phyloP scores from a whole-genome alignment of 148 eudicot genomes.

The Cornus kousa region DNA sequence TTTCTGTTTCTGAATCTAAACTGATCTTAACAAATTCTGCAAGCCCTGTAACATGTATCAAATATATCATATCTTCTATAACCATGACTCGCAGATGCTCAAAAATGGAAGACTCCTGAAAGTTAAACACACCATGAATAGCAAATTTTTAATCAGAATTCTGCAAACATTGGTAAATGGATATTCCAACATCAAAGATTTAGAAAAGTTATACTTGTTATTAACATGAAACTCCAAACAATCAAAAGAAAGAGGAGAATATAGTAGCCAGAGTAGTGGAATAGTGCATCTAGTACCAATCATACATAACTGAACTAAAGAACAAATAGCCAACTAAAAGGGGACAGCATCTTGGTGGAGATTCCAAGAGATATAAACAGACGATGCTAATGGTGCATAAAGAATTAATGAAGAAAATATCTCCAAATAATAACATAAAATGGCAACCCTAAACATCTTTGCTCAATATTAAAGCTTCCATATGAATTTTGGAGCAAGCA shows the following conservation, averaged over 20 bases:
- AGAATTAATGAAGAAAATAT: not conserved
- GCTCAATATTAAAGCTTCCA: not conserved
- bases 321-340: not conserved
- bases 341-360: not conserved
- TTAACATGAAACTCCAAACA: not conserved
- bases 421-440: not conserved
- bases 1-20: constrained; percentile 40
- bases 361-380: not conserved
- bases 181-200: not conserved
- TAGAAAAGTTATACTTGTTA: not conserved
- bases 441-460: not conserved
- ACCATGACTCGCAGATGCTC: constrained; percentile 72
- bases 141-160: not conserved
- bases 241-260: not conserved
- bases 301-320: not conserved
- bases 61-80: constrained; percentile 90
- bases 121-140: not conserved
- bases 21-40: constrained; percentile 60
- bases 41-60: constrained; percentile 58
- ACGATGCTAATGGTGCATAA: not conserved
- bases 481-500: not conserved
- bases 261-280: not conserved
- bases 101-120: constrained; percentile 67
- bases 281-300: not conserved
- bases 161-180: not conserved